Percentiles rank a stretch among this genome's conserved stretches.
Evolutionary conservation across 192 early-diverging fungal genomes (phyloP).

Genomic region (Backusella mclennaniae): DNA sequence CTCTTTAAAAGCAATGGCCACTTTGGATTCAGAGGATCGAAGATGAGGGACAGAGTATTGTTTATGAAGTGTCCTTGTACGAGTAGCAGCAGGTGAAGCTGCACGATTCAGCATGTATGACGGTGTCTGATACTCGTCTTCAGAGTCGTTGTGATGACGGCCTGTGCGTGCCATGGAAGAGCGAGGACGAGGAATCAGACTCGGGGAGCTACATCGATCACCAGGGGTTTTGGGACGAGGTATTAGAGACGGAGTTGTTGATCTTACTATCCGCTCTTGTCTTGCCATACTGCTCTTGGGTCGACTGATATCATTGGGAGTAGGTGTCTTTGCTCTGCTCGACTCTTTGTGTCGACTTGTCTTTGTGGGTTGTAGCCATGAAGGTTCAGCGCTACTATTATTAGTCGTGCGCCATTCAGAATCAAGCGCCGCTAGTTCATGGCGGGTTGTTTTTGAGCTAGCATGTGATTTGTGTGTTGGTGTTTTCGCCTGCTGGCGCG

Average conservation of each 20-base stretch:
- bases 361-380: constrained; percentile 36
- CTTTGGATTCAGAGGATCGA: background rate
- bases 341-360: constrained; percentile 22
- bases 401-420: constrained; percentile 8
- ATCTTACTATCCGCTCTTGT: background rate
- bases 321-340: constrained; percentile 26
- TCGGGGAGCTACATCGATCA: constrained; percentile 10
- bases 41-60: constrained; percentile 24
- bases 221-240: constrained; percentile 16
- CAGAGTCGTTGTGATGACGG: background rate
- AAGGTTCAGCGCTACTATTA: constrained; percentile 5
- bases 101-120: background rate
- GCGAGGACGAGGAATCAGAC: constrained; percentile 15
- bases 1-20: constrained; percentile 32
- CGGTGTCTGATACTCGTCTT: constrained; percentile 6
- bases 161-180: constrained; percentile 12
- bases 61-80: constrained; percentile 2
- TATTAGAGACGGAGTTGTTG: background rate
- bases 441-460: constrained; percentile 6
- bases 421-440: constrained; percentile 11
- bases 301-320: constrained; percentile 2
- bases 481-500: background rate
- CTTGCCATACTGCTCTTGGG: constrained; percentile 20
- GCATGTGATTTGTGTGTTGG: constrained; percentile 6
- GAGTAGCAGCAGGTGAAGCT: background rate